A percentile compares a stretch with the other conserved stretches of the same genome.
phyloP scores from a whole-genome alignment of 2,329 filamentous ascomycete genomes.

The Colletotrichum sp. region DNA sequence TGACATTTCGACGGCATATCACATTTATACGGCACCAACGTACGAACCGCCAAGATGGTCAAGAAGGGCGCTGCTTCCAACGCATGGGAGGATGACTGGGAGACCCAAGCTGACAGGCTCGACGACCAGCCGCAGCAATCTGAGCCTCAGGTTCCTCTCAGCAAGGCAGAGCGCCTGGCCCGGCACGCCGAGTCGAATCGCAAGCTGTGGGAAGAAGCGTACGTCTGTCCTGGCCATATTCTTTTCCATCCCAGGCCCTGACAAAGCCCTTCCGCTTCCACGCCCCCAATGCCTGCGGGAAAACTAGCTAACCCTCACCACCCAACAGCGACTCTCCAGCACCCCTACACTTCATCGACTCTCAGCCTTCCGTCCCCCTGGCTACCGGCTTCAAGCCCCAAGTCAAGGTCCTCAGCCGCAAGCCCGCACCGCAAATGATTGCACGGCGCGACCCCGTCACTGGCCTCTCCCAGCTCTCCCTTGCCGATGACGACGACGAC shows the following conservation, averaged over 20 bases:
- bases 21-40: not conserved
- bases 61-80: conserved; percentile 64
- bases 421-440: conserved; percentile 67
- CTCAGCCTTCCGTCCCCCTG: conserved; percentile 66
- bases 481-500: conserved; percentile 67
- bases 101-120: conserved; percentile 71
- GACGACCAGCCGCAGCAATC: conserved; percentile 40
- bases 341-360: conserved; percentile 77
- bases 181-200: conserved; percentile 84
- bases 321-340: conserved; percentile 71
- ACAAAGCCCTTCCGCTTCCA: not conserved
- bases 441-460: conserved; percentile 62
- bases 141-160: conserved; percentile 51
- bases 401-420: conserved; percentile 85
- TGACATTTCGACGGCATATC: not conserved
- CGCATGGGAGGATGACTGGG: conserved; percentile 95
- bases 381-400: conserved; percentile 78
- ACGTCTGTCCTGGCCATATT: conserved; percentile 36
- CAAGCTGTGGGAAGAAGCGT: conserved; percentile 90
- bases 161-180: conserved; percentile 78
- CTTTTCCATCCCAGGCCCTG: too few species aligned
- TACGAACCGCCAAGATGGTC: conserved; percentile 41
- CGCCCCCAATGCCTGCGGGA: not conserved
- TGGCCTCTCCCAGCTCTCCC: conserved; percentile 49
- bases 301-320: not conserved